Base-by-base conservation (phyloP, 2,329 filamentous ascomycete genomes). In the Aspergillus sp. region DNA sequence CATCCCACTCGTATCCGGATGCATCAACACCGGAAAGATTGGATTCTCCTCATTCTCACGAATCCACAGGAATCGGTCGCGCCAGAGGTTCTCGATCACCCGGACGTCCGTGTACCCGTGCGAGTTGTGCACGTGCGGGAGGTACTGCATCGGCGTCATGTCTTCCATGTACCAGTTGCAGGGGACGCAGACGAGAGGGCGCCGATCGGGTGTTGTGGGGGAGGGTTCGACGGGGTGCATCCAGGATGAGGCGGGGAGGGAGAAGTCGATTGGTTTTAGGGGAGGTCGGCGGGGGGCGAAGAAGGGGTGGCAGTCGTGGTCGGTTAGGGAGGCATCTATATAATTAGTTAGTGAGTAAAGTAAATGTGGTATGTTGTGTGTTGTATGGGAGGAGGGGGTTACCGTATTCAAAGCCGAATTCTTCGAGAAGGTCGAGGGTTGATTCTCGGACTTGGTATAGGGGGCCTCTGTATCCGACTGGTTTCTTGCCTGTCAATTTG, bases 401-500 rank as follows among this genome's bases (percentile, higher is more conserved):
- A 67, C 64, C 67, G 29, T 72, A 71, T 54, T 69, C 56, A 33
- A 72, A 69, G 1, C 66, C 66, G 39, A 63, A 62, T 40, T 70
- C 63, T 41, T 71, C 65, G 7, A 72, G 48, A 2, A 71, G 52
- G 39, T 68, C 64, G 8, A 69, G 52, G 1, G 67, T 69, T 7
- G 65, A 61, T 40, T 67, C 63, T n/a, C 65, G 52, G 7, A 69
- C 51, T 37, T 68, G 60, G 46, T 68, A 69, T 27, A 68, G 45
- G 0, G 67, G 66, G 4, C 66, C 65, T 12, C 66, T 57, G 44
- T 65, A 69, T 0, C 65, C 65, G 1, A 57, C 52, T 0, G 86
- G 86, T 1, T 82, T 82, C 65, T 87, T 88, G 5, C 86, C 82
- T 33, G 77, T 78, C 56, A 90, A 85, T 0, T 84, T 79, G 0